Evolutionary conservation across 495 filamentous ascomycete genomes (phyloP), one percentile per base, ranked within the genome.

Genomic region (Extremus antarcticus): DNA sequence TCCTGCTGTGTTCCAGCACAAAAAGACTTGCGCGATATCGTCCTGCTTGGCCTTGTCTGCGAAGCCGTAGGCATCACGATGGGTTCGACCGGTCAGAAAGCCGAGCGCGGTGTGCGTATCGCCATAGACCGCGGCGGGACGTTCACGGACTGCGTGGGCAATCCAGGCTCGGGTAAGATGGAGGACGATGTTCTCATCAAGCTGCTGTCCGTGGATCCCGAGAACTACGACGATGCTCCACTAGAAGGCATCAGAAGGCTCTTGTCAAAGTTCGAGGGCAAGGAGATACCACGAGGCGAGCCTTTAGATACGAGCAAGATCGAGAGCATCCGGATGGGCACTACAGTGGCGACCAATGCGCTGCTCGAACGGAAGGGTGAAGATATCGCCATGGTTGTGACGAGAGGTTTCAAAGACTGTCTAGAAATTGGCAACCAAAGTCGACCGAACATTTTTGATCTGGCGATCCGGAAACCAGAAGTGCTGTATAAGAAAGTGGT

Each of bases 301-400:
- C 78, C 88, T 0, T 68, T 97, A 25, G 88, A 95, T 68, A 94
- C 91, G 1, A 80, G 84, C 38, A 71, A 79, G 62, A 96, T 98
- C 61, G 83, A 73, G 59, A 68, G 64, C 48, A 74, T 74, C 57
- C 63, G 72, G n/a, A 74, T 74, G 72, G 72, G 72, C 22, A 74
- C 72, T 2, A 74, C 72, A 13, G 72, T 74, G 1, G 72, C 72
- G 1, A 74, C 72, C 8, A 74, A 74, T 52, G 72, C 72, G n/a
- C 70, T 98, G 53, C 74, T 98, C 1, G 94, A 98, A 70, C 72
- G 92, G 54, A 98, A 97, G 70, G 92, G 92, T 4, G 92, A 95
- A 69, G 82, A 81, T 61, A 94, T 94, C 56, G 92, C 84, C 2
- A 76, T 98, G 62, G 78, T 97, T 20, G 89, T 94, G 10, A 96